Base-by-base conservation (phyloP, 257 asterid species). In the Handroanthus guayacan region DNA sequence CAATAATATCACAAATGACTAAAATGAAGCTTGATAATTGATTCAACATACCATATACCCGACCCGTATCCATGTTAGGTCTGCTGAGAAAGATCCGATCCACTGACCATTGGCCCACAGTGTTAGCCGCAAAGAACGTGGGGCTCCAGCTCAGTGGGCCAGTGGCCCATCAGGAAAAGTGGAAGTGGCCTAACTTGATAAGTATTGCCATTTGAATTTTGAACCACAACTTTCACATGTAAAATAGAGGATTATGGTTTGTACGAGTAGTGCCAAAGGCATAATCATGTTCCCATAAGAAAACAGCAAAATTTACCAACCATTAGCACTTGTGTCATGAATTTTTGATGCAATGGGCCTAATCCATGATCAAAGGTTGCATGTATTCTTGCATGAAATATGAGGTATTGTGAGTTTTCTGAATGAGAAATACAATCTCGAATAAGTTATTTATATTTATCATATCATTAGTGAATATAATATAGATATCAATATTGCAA, bases 141-240 rank as follows among this genome's bases (percentile, higher is more conserved):
- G 80, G 79, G 20, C 66, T 64, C 0, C 11, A 62, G 47, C 50
- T 38, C 63, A 4, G 41, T n/a, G 62, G 65, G 70, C 69, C 57
- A 55, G 14, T 48, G 74, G 64, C 69, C 78, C 82, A 78, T 65
- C 16, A 17, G 38, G 31, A 12, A 54, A 71, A 78, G 74, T 12
- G 43, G 41, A 5, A 56, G 11, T 34, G 60, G 75, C 78, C 78
- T 56, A 75, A 71, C 68, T 37, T 58, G 71, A 75, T 16, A 60
- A 74, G 68, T 5, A 74, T 65, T 1, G 14, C 48, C 55, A 45
- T 62, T 78, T 74, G 61, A 75, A 47, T 39, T 76, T 61, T 31
- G 47, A 69, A 78, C 75, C 75, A 78, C 75, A 70, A 64, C 37
- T 74, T 13, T 48, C 78, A 31, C 50, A 65, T 78, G 76, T 74